Base-by-base conservation (phyloP, 805 yeast species). In the Wickerhamiella hasegawae region DNA sequence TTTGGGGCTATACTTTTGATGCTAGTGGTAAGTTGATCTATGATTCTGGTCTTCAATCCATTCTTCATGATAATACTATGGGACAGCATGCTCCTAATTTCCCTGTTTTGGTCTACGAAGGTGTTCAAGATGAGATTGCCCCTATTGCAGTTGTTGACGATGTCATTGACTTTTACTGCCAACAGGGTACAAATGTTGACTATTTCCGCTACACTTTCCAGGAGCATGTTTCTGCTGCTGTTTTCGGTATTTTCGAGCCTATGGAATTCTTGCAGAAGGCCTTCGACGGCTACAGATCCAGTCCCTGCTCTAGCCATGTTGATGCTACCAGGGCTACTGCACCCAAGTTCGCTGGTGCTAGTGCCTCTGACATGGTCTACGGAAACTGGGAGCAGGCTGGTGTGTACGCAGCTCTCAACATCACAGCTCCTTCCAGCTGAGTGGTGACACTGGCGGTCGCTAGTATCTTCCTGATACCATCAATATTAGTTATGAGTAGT, bases 21-120 rank as follows among this genome's bases (percentile, higher is more conserved):
- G 32, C 25, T 11, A 52, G 52, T 15, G 38, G 38, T 21, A 37
- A 17, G 2, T 25, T 49, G 16, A 33, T 48, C 18, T n/a, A 36
- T 17, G 20, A 28, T 32, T 17, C 40, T 33, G 4, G 25, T 33
- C 14, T 40, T 43, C 10, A 27, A 31, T 18, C 28, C 31, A 18
- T 46, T 44, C 22, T 40, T 43, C 34, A 20, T 3, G 39, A 45
- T 26, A 49, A 46, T 32, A 30, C 38, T 6, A 40, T 47, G 22
- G 56, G 53, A 14, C 28, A 38, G 21, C 18, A 25, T 3, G 40
- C 43, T 2, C 53, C 55, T 11, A 40, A 37, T 18, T 30, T 33
- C 4, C 49, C 47, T 3, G 4, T 51, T 33, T 49, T 34, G 35
- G 37, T 53, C 11, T 51, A 49, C 42, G 52, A 50, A 16, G 51